These are phyloP conservation scores for Wallacemonas rigidus DNA, from an alignment of 208 protist genomes.

Conservation along the genomic window DNA sequence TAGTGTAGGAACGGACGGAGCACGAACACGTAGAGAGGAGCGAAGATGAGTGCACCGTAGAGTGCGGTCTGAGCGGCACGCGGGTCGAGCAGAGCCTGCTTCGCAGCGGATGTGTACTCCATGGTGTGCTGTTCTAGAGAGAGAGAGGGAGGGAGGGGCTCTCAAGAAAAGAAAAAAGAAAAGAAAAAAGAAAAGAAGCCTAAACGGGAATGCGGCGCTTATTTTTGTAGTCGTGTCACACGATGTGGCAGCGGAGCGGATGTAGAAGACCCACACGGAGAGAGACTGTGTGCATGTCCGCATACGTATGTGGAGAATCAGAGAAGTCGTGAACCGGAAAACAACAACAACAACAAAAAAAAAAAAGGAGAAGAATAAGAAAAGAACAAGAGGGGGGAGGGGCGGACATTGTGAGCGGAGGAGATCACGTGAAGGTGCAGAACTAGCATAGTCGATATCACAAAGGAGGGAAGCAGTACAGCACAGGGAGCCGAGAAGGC, in stretches of 20 bases:
- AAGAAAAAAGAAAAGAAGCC: neutral
- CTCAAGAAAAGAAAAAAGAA: constrained; percentile 6
- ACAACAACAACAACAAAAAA: neutral
- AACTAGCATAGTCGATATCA: too few relatives aligned
- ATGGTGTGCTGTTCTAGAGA: neutral
- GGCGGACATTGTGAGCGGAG: neutral
- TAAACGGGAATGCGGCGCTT: too few relatives aligned
- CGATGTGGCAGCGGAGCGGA: too few relatives aligned
- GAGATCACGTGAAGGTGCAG: too few relatives aligned
- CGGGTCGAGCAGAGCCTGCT: constrained; percentile 20
- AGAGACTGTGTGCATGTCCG: too few relatives aligned
- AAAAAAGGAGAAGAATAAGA: constrained; percentile 15
- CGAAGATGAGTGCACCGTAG: constrained; percentile 35
- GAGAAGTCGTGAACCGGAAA: neutral
- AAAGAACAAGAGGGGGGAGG: constrained; percentile 1
- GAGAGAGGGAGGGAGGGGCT: neutral
- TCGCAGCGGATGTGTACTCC: neutral
- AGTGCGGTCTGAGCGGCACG: constrained; percentile 26
- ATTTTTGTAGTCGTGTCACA: too few relatives aligned
- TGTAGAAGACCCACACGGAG: too few relatives aligned
- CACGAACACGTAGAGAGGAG: constrained; percentile 59
- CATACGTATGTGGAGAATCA: too few relatives aligned
- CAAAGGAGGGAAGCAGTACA: too few relatives aligned
- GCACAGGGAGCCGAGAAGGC: too few relatives aligned
- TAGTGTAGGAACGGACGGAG: constrained; percentile 43